A percentile compares a stretch with the other conserved stretches of the same genome.
These are phyloP conservation scores for Pichia sp. DNA, from an alignment of 1,139 yeast species.

Conservation along the genomic window DNA sequence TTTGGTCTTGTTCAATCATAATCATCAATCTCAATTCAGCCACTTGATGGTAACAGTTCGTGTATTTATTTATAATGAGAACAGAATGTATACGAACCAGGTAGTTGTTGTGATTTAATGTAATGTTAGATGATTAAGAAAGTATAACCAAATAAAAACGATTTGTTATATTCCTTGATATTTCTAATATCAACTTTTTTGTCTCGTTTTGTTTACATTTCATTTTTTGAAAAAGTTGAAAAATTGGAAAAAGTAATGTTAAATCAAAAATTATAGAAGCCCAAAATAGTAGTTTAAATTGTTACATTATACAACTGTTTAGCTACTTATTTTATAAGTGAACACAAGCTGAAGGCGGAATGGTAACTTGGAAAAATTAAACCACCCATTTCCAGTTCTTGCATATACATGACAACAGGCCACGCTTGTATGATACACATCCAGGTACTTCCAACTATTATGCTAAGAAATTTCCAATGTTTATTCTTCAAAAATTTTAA, in stretches of 20 bases:
- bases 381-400: constrained; percentile 2
- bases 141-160: neutral
- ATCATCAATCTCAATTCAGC: neutral
- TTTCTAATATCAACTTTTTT: too few relatives aligned
- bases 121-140: neutral
- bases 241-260: neutral
- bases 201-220: neutral
- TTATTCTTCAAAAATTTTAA: neutral
- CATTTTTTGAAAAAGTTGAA: neutral
- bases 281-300: too few relatives aligned
- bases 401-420: constrained; percentile 1
- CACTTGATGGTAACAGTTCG: too few relatives aligned
- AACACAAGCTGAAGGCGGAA: neutral
- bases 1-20: neutral
- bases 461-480: neutral
- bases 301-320: neutral
- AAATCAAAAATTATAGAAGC: too few relatives aligned
- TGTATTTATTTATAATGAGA: neutral
- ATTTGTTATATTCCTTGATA: neutral
- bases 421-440: constrained; percentile 1
- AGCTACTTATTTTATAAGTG: neutral
- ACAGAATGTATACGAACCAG: neutral
- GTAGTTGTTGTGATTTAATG: neutral
- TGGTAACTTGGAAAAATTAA: neutral
- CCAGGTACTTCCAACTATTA: neutral